Conservation (phyloP, 345 rosid genomes). For the Linum tenue region DNA sequence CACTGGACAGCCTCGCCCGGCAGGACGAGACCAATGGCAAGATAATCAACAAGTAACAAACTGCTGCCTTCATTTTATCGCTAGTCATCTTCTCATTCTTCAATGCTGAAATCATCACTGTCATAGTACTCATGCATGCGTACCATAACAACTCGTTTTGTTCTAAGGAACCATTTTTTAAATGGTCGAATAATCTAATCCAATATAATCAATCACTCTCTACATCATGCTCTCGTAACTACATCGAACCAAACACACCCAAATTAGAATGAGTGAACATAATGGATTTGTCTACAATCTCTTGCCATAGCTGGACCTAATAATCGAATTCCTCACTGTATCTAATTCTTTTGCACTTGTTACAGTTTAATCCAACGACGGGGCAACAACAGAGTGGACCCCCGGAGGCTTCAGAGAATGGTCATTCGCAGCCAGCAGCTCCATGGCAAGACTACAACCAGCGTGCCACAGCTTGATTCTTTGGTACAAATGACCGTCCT, state of each 20-base stretch:
- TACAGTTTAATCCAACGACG: constrained; percentile 12
- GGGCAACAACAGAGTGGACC: constrained; percentile 15
- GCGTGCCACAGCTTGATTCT: constrained; percentile 20
- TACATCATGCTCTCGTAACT: no score
- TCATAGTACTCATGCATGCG: no score
- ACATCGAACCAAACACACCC: no score
- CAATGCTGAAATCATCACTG: no score
- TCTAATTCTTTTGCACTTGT: background rate
- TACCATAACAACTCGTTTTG: no score
- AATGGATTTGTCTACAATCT: no score
- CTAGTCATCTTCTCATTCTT: no score
- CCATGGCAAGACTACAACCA: constrained; percentile 17
- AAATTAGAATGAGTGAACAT: no score
- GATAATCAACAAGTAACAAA: background rate
- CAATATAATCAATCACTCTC: background rate
- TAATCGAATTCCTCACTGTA: background rate
- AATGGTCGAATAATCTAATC: background rate
- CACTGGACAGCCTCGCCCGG: background rate
- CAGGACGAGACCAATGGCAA: background rate
- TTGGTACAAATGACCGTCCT: background rate
- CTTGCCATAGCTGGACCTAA: no score
- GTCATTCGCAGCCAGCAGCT: constrained; percentile 2
- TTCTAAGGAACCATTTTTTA: no score
- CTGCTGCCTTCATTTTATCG: background rate
- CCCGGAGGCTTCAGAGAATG: background rate